Evolutionary conservation across 2,329 filamentous ascomycete genomes (phyloP), one percentile per base, ranked within the genome.

Genomic region (Colletotrichum siamense): DNA sequence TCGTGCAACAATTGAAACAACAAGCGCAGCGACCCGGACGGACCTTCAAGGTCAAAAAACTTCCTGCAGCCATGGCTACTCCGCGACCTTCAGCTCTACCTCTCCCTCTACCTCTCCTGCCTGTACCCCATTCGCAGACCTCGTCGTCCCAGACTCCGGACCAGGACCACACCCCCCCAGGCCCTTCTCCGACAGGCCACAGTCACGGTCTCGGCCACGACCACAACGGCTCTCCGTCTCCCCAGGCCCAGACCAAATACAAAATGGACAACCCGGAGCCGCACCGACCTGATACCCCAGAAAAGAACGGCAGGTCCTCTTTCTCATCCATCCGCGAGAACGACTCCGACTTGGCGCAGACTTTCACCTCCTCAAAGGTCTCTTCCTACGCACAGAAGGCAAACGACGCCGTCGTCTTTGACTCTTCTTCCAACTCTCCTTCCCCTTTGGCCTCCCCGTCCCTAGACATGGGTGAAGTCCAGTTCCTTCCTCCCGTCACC

Each of bases 271-370:
- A 77, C 66, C 69, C 75, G 64, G 80, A 79, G 77, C 78, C 61
- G 36, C 78, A 76, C 69, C 79, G 78, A 78, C 80, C 75, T 57
- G 70, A 71, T 59, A 82, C 84, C 64, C 83, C 83, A 69, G 83
- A 86, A 78, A 84, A 83, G 77, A 82, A 81, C 74, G 83, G 82
- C 77, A 89, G 91, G 76, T 89, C 89, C 34, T 92, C 91, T 74
- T 92, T 92, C 84, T 92, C 91, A 34, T 92, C 91, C 62, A 90
- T 92, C 75, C 87, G 91, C 77, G 91, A 92, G 85, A 89, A 90
- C 82, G 90, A 91, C 81, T 87, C 88, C 79, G 89, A 89, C 76
- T 84, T 92, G 34, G 88, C 90, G 72, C 92, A 94, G 85, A 90
- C 89, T 71, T 94, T 94, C 78, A 93, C 91, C 66, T 88, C 88